Evolutionary conservation across 2,329 filamentous ascomycete species (phyloP).

Genomic region (Aspergillus chevalieri): DNA sequence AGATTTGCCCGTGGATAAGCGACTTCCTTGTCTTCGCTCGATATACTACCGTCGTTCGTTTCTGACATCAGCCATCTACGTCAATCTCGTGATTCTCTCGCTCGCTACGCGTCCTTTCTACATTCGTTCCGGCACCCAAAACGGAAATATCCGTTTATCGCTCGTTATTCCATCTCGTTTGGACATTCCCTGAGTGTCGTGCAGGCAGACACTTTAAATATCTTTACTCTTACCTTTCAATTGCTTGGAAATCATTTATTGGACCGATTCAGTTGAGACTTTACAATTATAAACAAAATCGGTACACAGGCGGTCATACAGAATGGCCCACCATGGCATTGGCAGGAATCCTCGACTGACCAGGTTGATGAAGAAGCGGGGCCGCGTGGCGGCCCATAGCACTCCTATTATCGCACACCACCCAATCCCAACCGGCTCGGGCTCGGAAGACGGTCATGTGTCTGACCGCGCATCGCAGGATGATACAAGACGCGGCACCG

Average conservation of each 20-base stretch:
- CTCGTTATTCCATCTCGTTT: background rate
- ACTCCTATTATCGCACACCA: constrained; percentile 2
- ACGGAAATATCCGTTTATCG: background rate
- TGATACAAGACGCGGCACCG: background rate
- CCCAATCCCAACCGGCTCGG: background rate
- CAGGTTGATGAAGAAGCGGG: constrained; percentile 8
- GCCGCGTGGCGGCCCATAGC: constrained; percentile 2
- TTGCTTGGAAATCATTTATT: too few species aligned
- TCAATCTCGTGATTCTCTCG: constrained; percentile 1
- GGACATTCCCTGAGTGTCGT: constrained; percentile 3
- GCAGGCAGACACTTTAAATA: constrained; percentile 9
- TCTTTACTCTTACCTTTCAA: too few species aligned
- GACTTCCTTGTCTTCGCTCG: background rate
- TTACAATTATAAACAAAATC: background rate
- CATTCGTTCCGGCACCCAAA: background rate
- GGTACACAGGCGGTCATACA: background rate
- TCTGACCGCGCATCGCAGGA: background rate
- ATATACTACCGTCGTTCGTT: background rate
- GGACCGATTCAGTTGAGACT: background rate
- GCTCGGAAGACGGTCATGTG: too few species aligned
- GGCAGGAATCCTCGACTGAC: constrained; percentile 8
- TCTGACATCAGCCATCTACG: background rate
- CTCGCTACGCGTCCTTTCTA: constrained; percentile 1
- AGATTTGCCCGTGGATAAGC: background rate
- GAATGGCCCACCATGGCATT: constrained; percentile 15